Evolutionary conservation across 108 stramenopile species (phyloP), one percentile per base, ranked within the genome.

Genomic region (Nannochloropsis gaditana): DNA sequence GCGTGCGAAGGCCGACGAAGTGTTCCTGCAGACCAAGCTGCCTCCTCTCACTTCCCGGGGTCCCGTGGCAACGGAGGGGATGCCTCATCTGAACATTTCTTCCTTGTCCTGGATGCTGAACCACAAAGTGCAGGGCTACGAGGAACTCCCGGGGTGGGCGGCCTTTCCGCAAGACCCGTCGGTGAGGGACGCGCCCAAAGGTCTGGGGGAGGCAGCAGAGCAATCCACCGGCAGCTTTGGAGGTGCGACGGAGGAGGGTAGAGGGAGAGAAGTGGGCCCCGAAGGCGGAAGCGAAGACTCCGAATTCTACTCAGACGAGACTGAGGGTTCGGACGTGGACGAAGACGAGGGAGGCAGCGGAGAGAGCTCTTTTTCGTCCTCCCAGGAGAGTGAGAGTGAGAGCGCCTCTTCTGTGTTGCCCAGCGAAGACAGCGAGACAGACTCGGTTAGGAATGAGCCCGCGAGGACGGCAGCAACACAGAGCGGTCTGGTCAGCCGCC

Each of bases 91-190:
- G 9, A 43, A 41, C 43, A 42, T 92, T 45, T 90, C 89, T 43
- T 88, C 91, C 44, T 86, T 92, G 43, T 89, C 88, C 44, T 80
- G 45, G 50, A 59, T 89, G 45, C 73, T 89, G 42, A 91, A 90
- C 5, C 91, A 92, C 88, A 92, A 86, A 85, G 93, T 95, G 15
- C 87, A 93, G 9, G 92, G 91, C 31, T 97, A 95, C 85, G 41
- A 89, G 5, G 86, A 94, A 42, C 88, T 99, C 43, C 95, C 95
- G 21, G 90, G 90, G 44, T 99, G 98, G 98, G 93, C 95, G 9
- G 87, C 81, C 21, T 91, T 90, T 17, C 91, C 96, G 80, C 95
- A 95, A 84, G 92, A 95, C 9, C 85, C 87, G 9, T 80, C 91
- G 15, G 89, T 96, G 10, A 94, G 97, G n/a, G 96, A 96, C 5